phyloP scores from a whole-genome alignment of 1,284 basidiomycete species.

The Ceratobasidium sp. region DNA sequence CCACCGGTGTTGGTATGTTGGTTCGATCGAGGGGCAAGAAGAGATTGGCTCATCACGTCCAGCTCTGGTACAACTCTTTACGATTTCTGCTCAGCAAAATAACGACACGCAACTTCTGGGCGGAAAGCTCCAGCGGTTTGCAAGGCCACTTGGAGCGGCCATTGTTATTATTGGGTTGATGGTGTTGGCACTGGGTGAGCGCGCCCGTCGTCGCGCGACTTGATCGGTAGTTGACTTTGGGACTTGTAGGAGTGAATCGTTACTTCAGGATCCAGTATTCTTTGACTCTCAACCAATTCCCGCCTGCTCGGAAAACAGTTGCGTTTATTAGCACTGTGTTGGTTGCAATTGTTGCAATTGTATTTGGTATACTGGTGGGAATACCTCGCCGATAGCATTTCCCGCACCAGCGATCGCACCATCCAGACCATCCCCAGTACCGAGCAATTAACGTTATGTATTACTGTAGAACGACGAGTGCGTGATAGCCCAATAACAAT shows the following conservation, averaged over 20 bases:
- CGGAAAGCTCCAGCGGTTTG: constrained; percentile 58
- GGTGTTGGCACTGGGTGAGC: constrained; percentile 66
- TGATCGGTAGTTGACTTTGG: not conserved
- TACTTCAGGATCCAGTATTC: constrained; percentile 70
- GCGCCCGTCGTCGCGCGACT: not conserved
- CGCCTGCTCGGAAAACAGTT: constrained; percentile 65
- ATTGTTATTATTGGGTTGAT: constrained; percentile 66
- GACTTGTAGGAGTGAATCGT: constrained; percentile 61
- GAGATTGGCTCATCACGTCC: not conserved
- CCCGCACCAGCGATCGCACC: not conserved
- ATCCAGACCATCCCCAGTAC: not conserved
- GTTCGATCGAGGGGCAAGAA: not conserved
- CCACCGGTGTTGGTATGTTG: constrained; percentile 69
- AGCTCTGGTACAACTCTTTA: constrained; percentile 71
- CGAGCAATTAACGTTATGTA: not conserved
- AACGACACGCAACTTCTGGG: constrained; percentile 51
- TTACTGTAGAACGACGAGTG: constrained; percentile 29
- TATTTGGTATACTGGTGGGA: constrained; percentile 63
- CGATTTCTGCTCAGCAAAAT: constrained; percentile 56
- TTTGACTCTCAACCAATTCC: constrained; percentile 68
- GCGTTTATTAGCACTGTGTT: constrained; percentile 63
- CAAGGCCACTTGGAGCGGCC: constrained; percentile 68
- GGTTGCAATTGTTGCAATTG: constrained; percentile 61
- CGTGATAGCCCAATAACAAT: constrained; percentile 30
- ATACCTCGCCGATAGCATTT: constrained; percentile 38